These are phyloP conservation scores for Myriosclerotinia scirpicola DNA, from an alignment of 2,329 filamentous ascomycete genomes.

Conservation along the genomic window DNA sequence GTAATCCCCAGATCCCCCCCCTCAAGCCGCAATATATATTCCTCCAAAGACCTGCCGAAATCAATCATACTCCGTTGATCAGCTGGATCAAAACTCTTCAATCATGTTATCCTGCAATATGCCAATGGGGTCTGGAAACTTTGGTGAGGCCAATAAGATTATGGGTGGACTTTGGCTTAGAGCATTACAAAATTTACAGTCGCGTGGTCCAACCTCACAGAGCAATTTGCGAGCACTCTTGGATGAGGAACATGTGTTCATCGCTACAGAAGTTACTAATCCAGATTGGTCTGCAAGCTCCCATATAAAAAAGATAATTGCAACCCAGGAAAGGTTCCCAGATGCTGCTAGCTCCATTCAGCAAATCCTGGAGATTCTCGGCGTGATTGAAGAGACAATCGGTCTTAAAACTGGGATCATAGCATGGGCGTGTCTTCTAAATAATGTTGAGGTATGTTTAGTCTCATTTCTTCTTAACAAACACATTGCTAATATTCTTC, in stretches of 20 bases:
- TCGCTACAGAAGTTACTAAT: background rate
- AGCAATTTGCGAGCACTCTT: background rate
- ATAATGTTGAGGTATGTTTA: conserved; percentile 4
- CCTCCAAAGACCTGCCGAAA: conserved; percentile 92
- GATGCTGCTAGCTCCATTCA: conserved; percentile 2
- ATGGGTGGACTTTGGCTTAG: background rate
- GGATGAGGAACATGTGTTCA: background rate
- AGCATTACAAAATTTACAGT: background rate
- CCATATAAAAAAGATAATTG: background rate
- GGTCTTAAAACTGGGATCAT: conserved; percentile 19
- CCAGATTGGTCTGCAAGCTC: background rate
- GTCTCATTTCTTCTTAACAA: background rate
- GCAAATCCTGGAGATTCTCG: conserved; percentile 16
- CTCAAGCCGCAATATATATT: conserved; percentile 46
- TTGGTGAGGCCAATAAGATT: too few relatives aligned
- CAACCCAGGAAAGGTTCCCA: background rate
- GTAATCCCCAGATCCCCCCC: too few relatives aligned
- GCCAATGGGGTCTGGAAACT: too few relatives aligned
- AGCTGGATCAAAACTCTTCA: conserved; percentile 58
- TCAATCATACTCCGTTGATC: conserved; percentile 94
- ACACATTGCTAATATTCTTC: background rate
- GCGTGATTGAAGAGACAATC: conserved; percentile 20
- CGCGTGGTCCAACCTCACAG: background rate
- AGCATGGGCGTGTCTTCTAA: conserved; percentile 21
- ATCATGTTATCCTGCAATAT: too few relatives aligned